Evolutionary conservation across 441 rosid species (phyloP).

Genomic region (Bocquillonia castaneifolia): DNA sequence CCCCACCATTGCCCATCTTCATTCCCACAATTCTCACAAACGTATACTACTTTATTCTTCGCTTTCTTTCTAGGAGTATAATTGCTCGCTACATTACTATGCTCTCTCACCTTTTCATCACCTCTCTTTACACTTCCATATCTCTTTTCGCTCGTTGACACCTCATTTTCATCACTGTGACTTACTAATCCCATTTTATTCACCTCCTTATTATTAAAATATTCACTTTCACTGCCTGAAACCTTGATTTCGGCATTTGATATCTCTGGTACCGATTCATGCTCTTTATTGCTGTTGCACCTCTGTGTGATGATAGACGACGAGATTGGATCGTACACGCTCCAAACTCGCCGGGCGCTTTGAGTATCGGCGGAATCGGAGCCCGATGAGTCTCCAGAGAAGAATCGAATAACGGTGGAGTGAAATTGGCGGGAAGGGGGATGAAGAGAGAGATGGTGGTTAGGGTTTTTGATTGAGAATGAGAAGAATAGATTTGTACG

Average conservation of each 20-base stretch:
- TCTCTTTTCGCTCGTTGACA: conserved; percentile 21
- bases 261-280: conserved; percentile 4
- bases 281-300: conserved; percentile 4
- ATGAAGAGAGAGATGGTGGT: background rate
- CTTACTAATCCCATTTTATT: conserved; percentile 6
- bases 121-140: conserved; percentile 26
- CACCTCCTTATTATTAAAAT: background rate
- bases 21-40: conserved; percentile 60
- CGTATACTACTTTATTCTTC: conserved; percentile 50
- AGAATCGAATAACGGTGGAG: conserved; percentile 19
- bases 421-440: conserved; percentile 23
- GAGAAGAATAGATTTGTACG: conserved; percentile 24
- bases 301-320: conserved; percentile 4
- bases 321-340: conserved; percentile 26
- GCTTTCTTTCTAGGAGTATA: conserved; percentile 62
- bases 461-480: conserved; percentile 13
- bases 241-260: conserved; percentile 10
- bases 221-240: conserved; percentile 18
- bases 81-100: too few species aligned
- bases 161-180: conserved; percentile 19
- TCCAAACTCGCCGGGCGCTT: conserved; percentile 22
- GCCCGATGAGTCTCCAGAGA: conserved; percentile 13
- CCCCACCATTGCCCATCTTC: conserved; percentile 88
- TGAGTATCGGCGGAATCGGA: conserved; percentile 2
- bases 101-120: conserved; percentile 25